Conservation (phyloP, 345 rosid species). For the Salix caprea region DNA sequence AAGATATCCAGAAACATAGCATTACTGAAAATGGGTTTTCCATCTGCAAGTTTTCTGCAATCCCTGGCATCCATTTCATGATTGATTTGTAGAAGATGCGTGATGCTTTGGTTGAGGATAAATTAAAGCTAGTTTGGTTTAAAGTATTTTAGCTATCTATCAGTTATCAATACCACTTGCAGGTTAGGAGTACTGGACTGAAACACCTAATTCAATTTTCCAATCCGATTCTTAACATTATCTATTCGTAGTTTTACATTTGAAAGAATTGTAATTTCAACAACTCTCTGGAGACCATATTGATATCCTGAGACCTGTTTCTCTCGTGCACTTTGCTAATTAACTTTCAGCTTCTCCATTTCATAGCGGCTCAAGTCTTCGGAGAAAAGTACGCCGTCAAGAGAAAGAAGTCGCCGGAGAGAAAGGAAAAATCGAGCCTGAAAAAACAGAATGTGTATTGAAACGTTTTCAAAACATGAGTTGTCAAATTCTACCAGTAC, state of each 20-base stretch:
- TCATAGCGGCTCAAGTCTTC: conserved; percentile 35
- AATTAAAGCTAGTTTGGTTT: neutral
- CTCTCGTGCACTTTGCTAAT: conserved; percentile 16
- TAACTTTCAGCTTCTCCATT: conserved; percentile 41
- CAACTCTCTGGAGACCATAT: too few relatives aligned
- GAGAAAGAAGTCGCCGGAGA: conserved; percentile 57
- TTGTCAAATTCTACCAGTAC: neutral
- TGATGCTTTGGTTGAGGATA: neutral
- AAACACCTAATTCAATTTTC: neutral
- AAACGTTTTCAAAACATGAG: neutral
- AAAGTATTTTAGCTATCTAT: neutral
- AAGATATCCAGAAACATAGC: neutral
- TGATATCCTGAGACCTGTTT: too few relatives aligned
- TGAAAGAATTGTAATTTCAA: too few relatives aligned
- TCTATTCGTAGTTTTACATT: too few relatives aligned
- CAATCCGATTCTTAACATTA: too few relatives aligned
- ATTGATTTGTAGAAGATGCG: neutral
- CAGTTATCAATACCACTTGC: neutral
- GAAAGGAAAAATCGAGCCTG: conserved; percentile 66
- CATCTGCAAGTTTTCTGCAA: neutral
- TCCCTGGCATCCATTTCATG: neutral
- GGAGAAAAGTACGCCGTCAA: conserved; percentile 45
- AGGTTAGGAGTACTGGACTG: neutral
- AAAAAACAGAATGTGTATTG: neutral
- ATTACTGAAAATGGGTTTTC: neutral